Conservation (phyloP, 2,329 filamentous ascomycete genomes). For the Aureobasidium sp. region DNA sequence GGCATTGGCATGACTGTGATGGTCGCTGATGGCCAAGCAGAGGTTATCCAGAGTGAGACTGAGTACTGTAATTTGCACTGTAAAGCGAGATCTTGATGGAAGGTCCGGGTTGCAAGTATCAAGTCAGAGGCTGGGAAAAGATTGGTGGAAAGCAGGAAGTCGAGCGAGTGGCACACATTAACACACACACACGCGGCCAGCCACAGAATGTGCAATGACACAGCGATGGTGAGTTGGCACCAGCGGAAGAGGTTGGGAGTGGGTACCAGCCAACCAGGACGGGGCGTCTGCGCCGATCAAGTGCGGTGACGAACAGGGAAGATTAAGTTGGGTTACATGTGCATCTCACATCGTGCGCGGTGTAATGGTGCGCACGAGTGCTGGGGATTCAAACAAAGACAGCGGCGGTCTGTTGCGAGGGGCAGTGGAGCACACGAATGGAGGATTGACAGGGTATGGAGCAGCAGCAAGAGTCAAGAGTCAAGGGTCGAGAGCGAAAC, state of each 20-base stretch:
- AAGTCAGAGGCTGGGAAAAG: background rate
- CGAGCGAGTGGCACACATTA: background rate
- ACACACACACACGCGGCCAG: conserved; percentile 8
- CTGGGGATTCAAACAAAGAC: background rate
- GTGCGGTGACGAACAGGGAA: conserved; percentile 11
- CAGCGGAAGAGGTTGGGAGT: conserved; percentile 6
- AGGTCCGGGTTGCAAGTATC: background rate
- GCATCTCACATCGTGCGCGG: background rate
- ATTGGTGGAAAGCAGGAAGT: background rate
- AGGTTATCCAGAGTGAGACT: no score
- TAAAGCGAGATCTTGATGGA: no score
- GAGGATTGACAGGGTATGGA: conserved; percentile 3
- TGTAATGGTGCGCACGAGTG: background rate
- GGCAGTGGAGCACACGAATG: background rate
- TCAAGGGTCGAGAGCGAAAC: background rate
- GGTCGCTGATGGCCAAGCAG: no score
- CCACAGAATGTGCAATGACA: background rate
- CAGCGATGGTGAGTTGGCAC: conserved; percentile 5
- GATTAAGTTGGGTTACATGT: conserved; percentile 13
- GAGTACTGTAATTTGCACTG: background rate
- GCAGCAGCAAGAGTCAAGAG: background rate
- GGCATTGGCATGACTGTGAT: background rate
- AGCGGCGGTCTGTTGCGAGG: background rate
- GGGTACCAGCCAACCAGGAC: background rate
- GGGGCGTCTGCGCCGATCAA: background rate